phyloP scores from a whole-genome alignment of 371 early-diverging fungal species.

The Lichtheimia hyalospora region DNA sequence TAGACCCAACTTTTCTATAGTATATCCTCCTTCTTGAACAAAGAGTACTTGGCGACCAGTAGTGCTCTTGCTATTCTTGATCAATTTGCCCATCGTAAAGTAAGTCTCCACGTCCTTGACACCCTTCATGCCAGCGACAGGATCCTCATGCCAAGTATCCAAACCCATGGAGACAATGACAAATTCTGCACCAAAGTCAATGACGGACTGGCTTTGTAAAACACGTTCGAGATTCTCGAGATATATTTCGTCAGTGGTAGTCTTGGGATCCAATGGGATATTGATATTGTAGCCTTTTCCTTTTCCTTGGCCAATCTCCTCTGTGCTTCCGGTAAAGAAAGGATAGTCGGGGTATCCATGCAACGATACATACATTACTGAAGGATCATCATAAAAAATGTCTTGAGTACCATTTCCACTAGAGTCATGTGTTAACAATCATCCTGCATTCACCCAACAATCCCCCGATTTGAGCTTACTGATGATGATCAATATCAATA shows the following conservation, averaged over 20 bases:
- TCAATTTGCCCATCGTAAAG: slow-evolving; percentile 47
- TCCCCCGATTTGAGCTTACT: slow-evolving; percentile 28
- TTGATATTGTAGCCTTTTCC: slow-evolving; percentile 71
- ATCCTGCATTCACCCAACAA: too few species aligned
- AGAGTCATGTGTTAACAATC: background rate
- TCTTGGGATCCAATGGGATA: slow-evolving; percentile 56
- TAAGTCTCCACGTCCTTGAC: slow-evolving; percentile 41
- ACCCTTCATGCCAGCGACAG: slow-evolving; percentile 61
- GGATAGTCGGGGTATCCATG: slow-evolving; percentile 57
- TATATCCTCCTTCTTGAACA: slow-evolving; percentile 78
- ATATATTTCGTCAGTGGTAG: slow-evolving; percentile 50
- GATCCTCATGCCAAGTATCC: slow-evolving; percentile 66
- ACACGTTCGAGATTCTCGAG: slow-evolving; percentile 28
- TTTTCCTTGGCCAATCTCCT: slow-evolving; percentile 54
- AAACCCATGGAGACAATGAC: slow-evolving; percentile 59
- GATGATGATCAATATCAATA: slow-evolving; percentile 66
- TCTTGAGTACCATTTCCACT: slow-evolving; percentile 76
- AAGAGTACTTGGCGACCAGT: slow-evolving; percentile 58
- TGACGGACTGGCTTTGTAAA: slow-evolving; percentile 25
- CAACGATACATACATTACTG: slow-evolving; percentile 59
- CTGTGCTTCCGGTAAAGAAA: slow-evolving; percentile 60
- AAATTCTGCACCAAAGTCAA: slow-evolving; percentile 46
- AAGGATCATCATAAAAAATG: slow-evolving; percentile 62
- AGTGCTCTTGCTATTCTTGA: slow-evolving; percentile 28
- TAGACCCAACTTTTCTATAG: slow-evolving; percentile 55